Conservation (phyloP, 768 basidiomycete species). For the Hemileccinum impolitum region DNA sequence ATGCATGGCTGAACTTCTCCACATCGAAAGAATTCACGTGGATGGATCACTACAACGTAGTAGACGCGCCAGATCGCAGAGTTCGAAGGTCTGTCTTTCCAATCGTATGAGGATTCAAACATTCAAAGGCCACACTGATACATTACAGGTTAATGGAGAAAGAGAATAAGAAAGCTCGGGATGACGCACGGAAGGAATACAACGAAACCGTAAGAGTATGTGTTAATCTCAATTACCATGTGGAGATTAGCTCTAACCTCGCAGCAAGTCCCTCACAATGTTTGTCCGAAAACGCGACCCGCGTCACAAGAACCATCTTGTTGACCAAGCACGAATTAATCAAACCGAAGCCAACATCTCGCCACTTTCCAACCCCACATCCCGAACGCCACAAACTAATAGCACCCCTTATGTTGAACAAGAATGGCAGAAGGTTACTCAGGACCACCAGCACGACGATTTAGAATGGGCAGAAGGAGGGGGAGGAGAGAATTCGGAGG, state of each 20-base stretch:
- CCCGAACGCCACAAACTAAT: slow-evolving; percentile 22
- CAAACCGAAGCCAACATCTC: slow-evolving; percentile 29
- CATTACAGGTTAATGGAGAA: slow-evolving; percentile 79
- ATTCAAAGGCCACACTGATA: neutral
- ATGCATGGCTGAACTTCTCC: slow-evolving; percentile 79
- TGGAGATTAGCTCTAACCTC: neutral
- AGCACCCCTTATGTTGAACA: slow-evolving; percentile 69
- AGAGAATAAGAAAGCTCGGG: slow-evolving; percentile 90
- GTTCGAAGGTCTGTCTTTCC: slow-evolving; percentile 59
- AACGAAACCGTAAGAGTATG: slow-evolving; percentile 86
- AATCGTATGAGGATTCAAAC: neutral
- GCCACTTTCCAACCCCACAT: slow-evolving; percentile 24
- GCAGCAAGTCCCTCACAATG: slow-evolving; percentile 63
- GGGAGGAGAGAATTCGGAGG: slow-evolving; percentile 69
- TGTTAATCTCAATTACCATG: neutral
- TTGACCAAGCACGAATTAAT: slow-evolving; percentile 42
- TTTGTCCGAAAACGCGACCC: slow-evolving; percentile 88
- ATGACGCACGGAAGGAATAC: slow-evolving; percentile 85
- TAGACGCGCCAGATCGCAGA: slow-evolving; percentile 84
- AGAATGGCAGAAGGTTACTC: slow-evolving; percentile 78
- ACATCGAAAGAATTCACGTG: slow-evolving; percentile 88
- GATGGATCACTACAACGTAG: slow-evolving; percentile 79
- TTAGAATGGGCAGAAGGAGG: slow-evolving; percentile 77
- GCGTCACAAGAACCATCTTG: slow-evolving; percentile 68
- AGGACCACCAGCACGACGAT: slow-evolving; percentile 39